Percentiles rank a stretch among this genome's conserved stretches.
These are phyloP conservation scores for Hypoxylon sp. DNA, from an alignment of 2,329 filamentous ascomycete species.

Conservation along the genomic window DNA sequence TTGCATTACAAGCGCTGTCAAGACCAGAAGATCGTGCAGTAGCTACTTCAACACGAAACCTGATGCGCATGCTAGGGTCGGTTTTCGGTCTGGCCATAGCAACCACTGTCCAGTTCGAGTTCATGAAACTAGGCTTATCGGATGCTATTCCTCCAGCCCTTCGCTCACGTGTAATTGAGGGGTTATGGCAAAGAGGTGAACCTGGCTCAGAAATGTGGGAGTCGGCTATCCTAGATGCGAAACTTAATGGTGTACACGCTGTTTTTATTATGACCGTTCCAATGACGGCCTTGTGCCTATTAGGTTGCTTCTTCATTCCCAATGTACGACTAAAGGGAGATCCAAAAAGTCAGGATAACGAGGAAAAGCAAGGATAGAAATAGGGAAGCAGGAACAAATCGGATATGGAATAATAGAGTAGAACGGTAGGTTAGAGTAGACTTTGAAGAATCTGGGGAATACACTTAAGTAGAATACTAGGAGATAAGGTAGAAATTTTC, in stretches of 20 bases:
- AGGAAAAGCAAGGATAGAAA: slow-evolving; percentile 8
- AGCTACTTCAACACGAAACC: slow-evolving; percentile 50
- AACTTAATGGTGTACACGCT: slow-evolving; percentile 46
- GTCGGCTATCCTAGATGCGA: slow-evolving; percentile 44
- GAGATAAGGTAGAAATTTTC: background rate
- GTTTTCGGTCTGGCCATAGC: slow-evolving; percentile 47
- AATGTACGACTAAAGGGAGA: slow-evolving; percentile 30
- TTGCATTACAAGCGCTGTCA: slow-evolving; percentile 51
- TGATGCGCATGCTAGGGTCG: slow-evolving; percentile 49
- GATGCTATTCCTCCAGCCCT: slow-evolving; percentile 31
- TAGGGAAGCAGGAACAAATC: background rate
- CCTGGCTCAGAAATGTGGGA: slow-evolving; percentile 31
- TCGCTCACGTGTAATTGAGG: slow-evolving; percentile 39
- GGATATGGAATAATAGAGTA: background rate
- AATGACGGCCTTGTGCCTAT: slow-evolving; percentile 39
- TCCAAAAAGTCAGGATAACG: slow-evolving; percentile 6
- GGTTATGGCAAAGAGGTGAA: slow-evolving; percentile 40
- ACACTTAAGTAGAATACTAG: background rate
- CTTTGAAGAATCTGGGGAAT: background rate
- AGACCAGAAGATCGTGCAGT: slow-evolving; percentile 49
- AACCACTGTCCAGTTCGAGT: slow-evolving; percentile 37
- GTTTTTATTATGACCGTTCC: slow-evolving; percentile 49
- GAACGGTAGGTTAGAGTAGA: background rate
- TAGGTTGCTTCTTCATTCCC: slow-evolving; percentile 39
- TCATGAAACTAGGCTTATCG: slow-evolving; percentile 37